Percentiles rank a stretch among this genome's conserved stretches.
phyloP scores from a whole-genome alignment of 345 rosid genomes.

The Salix udensis region DNA sequence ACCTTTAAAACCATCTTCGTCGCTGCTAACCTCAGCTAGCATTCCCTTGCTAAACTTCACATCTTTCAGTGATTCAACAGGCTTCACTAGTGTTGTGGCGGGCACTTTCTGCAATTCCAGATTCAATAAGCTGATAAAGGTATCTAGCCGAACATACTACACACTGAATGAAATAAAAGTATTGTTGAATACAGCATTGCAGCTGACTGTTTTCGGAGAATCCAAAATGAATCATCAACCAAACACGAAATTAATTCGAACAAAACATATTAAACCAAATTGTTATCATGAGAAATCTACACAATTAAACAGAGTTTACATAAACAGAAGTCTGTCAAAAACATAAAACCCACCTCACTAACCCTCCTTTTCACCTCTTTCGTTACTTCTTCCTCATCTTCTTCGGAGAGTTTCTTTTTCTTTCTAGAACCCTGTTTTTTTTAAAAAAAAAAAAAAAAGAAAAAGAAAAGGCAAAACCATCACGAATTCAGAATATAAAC shows the following conservation, averaged over 20 bases:
- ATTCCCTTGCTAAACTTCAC: slow-evolving; percentile 15
- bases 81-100: slow-evolving; percentile 4
- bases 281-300: not conserved
- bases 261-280: not conserved
- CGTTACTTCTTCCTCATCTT: not conserved
- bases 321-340: not conserved
- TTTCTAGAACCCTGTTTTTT: not conserved
- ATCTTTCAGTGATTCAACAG: not conserved
- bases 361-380: not conserved
- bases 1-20: slow-evolving; percentile 82
- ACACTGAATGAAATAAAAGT: not conserved
- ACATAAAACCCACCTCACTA: not conserved
- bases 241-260: not conserved
- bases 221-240: not conserved
- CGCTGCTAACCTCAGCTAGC: slow-evolving; percentile 64
- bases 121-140: not conserved
- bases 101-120: slow-evolving; percentile 33
- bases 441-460: too few species aligned
- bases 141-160: not conserved
- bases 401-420: not conserved
- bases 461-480: not conserved
- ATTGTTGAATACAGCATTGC: not conserved
- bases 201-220: not conserved
- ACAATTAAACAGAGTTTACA: not conserved
- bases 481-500: not conserved